A percentile compares a stretch with the other conserved stretches of the same genome.
Evolutionary conservation across 2,329 filamentous ascomycete genomes (phyloP).

Genomic region (Ophiostoma himal-ulmi): DNA sequence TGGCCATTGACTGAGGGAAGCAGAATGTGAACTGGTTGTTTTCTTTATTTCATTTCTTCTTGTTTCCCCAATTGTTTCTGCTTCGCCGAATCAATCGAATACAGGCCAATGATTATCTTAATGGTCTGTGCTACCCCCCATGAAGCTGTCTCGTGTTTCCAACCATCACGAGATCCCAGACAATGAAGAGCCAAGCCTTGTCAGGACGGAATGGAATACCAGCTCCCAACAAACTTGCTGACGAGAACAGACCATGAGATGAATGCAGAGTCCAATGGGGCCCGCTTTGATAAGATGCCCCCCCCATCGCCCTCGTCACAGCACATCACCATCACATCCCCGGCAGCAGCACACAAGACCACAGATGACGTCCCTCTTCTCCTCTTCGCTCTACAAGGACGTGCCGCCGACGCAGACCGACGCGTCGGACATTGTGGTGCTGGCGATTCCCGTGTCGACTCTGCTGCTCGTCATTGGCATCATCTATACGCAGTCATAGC

Average conservation of each 20-base stretch:
- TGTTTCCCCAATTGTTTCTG: no score
- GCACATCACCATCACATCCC: neutral
- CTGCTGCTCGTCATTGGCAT: neutral
- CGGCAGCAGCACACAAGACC: neutral
- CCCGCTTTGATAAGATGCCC: neutral
- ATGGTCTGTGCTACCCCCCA: no score
- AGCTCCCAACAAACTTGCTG: no score
- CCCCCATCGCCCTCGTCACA: neutral
- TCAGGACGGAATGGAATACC: neutral
- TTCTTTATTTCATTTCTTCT: no score
- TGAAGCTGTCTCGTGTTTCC: neutral
- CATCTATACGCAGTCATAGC: neutral
- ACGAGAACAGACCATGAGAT: neutral
- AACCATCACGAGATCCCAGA: neutral
- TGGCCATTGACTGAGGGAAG: no score
- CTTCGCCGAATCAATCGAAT: no score
- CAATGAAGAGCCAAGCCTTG: neutral
- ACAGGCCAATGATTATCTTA: no score
- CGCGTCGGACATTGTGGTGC: neutral
- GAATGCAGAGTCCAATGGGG: neutral
- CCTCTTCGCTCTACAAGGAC: neutral
- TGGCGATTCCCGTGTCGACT: conserved; percentile 1
- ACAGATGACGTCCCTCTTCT: neutral
- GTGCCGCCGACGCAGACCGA: neutral
- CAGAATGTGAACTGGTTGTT: neutral